These are phyloP conservation scores for Cyclanthera cordifolia DNA, from an alignment of 306 rosid species.

Conservation along the genomic window DNA sequence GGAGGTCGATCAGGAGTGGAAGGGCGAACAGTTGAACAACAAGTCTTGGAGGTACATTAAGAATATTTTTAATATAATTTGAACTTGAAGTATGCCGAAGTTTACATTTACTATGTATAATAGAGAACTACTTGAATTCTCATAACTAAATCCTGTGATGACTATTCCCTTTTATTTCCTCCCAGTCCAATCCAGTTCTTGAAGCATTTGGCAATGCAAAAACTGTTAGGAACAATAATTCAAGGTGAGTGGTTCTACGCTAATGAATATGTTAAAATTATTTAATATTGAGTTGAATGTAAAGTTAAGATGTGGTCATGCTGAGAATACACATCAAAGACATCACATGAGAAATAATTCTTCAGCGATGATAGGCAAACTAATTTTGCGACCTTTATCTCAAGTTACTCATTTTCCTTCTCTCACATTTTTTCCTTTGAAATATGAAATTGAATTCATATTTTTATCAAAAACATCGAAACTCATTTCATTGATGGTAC, in stretches of 20 bases:
- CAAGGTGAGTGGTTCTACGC: slow-evolving; percentile 56
- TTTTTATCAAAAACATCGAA: too few relatives aligned
- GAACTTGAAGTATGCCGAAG: slow-evolving; percentile 2
- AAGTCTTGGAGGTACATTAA: slow-evolving; percentile 85
- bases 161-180: background rate
- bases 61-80: slow-evolving; percentile 10
- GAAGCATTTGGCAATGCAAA: slow-evolving; percentile 99
- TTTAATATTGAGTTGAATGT: background rate
- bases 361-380: background rate
- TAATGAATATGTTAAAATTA: slow-evolving; percentile 7
- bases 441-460: too few relatives aligned
- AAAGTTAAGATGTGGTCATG: background rate
- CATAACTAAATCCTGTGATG: background rate
- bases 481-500: too few relatives aligned
- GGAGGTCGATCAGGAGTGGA: slow-evolving; percentile 99
- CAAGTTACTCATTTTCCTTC: background rate
- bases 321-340: too few relatives aligned
- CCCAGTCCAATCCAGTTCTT: slow-evolving; percentile 99
- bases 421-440: background rate
- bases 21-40: slow-evolving; percentile 99
- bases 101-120: background rate
- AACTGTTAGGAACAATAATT: slow-evolving; percentile 94
- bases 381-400: background rate
- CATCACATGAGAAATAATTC: background rate
- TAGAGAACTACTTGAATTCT: background rate